These are phyloP conservation scores for Penicillium sp. DNA, from an alignment of 2,329 filamentous ascomycete genomes.

Conservation along the genomic window DNA sequence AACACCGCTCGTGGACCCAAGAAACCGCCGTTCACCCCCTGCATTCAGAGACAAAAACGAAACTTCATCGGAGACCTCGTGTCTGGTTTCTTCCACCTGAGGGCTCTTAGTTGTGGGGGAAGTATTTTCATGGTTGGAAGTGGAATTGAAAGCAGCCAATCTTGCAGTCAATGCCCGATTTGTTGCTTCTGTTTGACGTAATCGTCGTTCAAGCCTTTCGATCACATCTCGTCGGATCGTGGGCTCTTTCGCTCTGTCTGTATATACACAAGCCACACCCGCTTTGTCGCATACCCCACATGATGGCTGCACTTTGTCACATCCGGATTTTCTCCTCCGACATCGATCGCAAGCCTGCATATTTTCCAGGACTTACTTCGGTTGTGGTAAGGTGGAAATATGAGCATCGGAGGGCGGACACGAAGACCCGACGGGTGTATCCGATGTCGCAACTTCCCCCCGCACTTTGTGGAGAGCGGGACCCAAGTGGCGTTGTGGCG, in stretches of 20 bases:
- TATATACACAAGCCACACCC: not conserved
- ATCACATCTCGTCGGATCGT: slow-evolving; percentile 9
- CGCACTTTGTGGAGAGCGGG: too few species aligned
- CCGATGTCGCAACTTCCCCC: too few species aligned
- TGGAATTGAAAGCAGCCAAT: not conserved
- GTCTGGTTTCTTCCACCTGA: not conserved
- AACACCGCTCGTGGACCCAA: slow-evolving; percentile 37
- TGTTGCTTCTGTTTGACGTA: slow-evolving; percentile 3
- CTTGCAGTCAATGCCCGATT: not conserved
- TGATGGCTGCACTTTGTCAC: too few species aligned
- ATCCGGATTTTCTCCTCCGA: too few species aligned
- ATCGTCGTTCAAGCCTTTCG: slow-evolving; percentile 1
- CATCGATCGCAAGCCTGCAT: too few species aligned
- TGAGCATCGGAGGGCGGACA: too few species aligned
- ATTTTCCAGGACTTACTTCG: too few species aligned
- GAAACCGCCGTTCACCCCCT: slow-evolving; percentile 45
- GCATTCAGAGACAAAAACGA: slow-evolving; percentile 46
- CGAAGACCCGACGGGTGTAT: too few species aligned
- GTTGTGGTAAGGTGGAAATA: too few species aligned
- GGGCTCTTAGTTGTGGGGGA: not conserved
- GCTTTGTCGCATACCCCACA: too few species aligned
- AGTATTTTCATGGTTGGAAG: not conserved
- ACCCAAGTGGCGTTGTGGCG: too few species aligned
- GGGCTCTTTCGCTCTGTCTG: not conserved
- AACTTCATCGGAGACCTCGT: too few species aligned